These are phyloP conservation scores for Apiosordaria backusii DNA, from an alignment of 495 filamentous ascomycete species.

Conservation along the genomic window DNA sequence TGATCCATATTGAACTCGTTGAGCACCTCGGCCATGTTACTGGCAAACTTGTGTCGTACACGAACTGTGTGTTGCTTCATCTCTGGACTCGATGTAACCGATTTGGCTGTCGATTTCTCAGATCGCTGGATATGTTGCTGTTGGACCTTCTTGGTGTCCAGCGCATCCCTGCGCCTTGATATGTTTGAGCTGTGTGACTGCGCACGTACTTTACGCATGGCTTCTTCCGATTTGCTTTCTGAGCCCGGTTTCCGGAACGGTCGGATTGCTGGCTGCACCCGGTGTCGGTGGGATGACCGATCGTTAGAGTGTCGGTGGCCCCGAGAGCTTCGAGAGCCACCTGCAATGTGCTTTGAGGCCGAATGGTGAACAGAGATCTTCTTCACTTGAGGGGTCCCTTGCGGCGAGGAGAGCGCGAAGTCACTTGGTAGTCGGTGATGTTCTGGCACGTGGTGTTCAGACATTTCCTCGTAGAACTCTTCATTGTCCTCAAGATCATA, in stretches of 20 bases:
- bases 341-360: neutral
- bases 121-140: neutral
- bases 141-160: neutral
- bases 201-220: neutral
- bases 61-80: slow-evolving; percentile 9
- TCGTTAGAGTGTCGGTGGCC: neutral
- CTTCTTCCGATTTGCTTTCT: neutral
- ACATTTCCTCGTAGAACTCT: neutral
- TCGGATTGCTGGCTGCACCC: neutral
- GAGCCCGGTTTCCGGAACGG: neutral
- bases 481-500: neutral
- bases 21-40: slow-evolving; percentile 21
- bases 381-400: neutral
- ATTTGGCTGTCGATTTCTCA: neutral
- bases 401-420: neutral
- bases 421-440: neutral
- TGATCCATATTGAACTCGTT: slow-evolving; percentile 28
- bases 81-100: slow-evolving; percentile 14
- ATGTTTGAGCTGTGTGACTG: slow-evolving; percentile 1
- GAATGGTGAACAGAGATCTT: neutral
- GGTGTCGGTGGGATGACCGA: neutral
- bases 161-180: slow-evolving; percentile 3
- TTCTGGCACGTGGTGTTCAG: neutral
- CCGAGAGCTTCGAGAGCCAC: neutral
- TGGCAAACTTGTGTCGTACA: slow-evolving; percentile 27